These are phyloP conservation scores for Rubia peregrina DNA, from an alignment of 305 asterid genomes.

Conservation along the genomic window DNA sequence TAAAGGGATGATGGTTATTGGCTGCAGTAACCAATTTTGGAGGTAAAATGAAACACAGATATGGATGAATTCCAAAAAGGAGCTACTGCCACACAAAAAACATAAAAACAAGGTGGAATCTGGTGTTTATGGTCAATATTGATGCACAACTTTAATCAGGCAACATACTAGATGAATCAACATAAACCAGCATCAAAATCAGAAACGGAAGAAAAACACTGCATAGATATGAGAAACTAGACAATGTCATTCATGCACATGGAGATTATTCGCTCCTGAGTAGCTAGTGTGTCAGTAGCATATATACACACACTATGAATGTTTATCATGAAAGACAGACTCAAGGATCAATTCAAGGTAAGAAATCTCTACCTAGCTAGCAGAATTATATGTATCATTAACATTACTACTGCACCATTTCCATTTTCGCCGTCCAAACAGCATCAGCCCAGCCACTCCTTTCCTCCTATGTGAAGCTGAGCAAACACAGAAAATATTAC, in stretches of 20 bases:
- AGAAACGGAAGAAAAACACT: not conserved
- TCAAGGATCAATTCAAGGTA: slow-evolving; percentile 1
- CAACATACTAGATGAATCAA: not conserved
- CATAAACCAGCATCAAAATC: not conserved
- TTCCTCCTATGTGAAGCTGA: not conserved
- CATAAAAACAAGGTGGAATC: not conserved
- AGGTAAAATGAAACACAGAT: not conserved
- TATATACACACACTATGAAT: slow-evolving; percentile 12
- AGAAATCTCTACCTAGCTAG: slow-evolving; percentile 4
- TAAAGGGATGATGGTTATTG: not conserved
- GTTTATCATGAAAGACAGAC: not conserved
- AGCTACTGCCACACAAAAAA: not conserved
- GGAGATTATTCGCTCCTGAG: slow-evolving; percentile 4
- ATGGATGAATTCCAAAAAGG: not conserved
- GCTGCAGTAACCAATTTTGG: not conserved
- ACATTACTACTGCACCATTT: not conserved
- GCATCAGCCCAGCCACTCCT: not conserved
- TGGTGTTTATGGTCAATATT: not conserved
- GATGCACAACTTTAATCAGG: not conserved
- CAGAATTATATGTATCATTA: slow-evolving; percentile 8
- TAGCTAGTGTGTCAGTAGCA: not conserved
- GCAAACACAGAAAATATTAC: not conserved
- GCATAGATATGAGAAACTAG: not conserved
- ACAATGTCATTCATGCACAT: not conserved
- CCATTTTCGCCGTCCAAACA: not conserved